Conservation (phyloP, 768 basidiomycete species). For the Omphalotus guepiniiformis region DNA sequence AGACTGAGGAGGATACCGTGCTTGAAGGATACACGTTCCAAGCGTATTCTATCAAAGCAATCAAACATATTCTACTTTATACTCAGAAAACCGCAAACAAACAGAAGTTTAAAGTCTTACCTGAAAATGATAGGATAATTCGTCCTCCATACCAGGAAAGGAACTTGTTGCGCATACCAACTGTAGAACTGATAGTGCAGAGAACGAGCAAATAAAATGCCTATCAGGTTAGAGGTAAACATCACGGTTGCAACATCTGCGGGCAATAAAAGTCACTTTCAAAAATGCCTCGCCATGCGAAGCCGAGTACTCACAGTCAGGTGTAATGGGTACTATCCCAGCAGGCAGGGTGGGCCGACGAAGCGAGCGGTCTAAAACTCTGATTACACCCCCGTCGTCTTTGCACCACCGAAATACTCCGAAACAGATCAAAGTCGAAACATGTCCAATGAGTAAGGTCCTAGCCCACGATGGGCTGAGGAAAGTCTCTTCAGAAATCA, state of each 20-base stretch:
- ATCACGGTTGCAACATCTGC: slow-evolving; percentile 76
- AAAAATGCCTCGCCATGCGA: background rate
- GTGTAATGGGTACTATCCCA: slow-evolving; percentile 38
- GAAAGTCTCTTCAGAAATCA: slow-evolving; percentile 75
- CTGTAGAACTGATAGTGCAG: slow-evolving; percentile 98
- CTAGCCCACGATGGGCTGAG: slow-evolving; percentile 57
- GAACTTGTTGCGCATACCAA: slow-evolving; percentile 93
- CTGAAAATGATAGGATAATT: slow-evolving; percentile 56
- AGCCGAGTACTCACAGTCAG: slow-evolving; percentile 55
- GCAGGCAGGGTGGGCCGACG: slow-evolving; percentile 48
- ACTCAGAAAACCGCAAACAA: slow-evolving; percentile 5
- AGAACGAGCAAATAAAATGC: slow-evolving; percentile 88
- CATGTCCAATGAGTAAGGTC: slow-evolving; percentile 64
- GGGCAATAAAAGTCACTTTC: slow-evolving; percentile 12
- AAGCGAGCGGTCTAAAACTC: slow-evolving; percentile 52
- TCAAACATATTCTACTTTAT: slow-evolving; percentile 48
- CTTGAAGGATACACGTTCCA: slow-evolving; percentile 92
- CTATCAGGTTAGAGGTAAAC: slow-evolving; percentile 89
- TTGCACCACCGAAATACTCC: slow-evolving; percentile 75
- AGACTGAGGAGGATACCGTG: slow-evolving; percentile 46
- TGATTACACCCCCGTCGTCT: slow-evolving; percentile 60
- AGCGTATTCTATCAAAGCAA: slow-evolving; percentile 69
- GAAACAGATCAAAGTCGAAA: slow-evolving; percentile 55
- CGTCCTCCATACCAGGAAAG: slow-evolving; percentile 77
- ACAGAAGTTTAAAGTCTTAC: slow-evolving; percentile 31